Conservation (phyloP, 2,329 filamentous ascomycete genomes). For the Calonectria fujianensis region DNA sequence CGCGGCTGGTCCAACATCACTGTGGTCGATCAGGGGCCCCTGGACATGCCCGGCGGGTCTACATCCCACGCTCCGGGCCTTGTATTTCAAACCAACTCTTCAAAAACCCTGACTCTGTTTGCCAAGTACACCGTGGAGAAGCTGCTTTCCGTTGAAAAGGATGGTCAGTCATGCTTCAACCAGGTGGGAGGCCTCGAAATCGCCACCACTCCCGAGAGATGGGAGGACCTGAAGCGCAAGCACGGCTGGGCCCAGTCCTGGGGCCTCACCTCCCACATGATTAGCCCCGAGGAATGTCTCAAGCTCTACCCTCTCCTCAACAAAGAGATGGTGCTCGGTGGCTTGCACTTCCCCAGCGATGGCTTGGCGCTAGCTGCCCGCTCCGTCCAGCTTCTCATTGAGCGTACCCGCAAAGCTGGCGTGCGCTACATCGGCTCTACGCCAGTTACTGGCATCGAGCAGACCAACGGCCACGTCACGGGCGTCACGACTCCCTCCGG, state of each 20-base stretch:
- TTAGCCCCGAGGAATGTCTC: slow-evolving; percentile 72
- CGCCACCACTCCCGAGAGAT: slow-evolving; percentile 74
- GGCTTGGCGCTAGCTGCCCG: slow-evolving; percentile 76
- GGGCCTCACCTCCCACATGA: slow-evolving; percentile 73
- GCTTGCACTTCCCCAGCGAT: slow-evolving; percentile 76
- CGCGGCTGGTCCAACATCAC: slow-evolving; percentile 79
- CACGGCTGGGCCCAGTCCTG: slow-evolving; percentile 77
- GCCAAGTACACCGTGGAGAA: slow-evolving; percentile 79
- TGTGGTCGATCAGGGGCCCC: slow-evolving; percentile 78
- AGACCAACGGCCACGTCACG: slow-evolving; percentile 69
- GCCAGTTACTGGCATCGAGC: slow-evolving; percentile 74
- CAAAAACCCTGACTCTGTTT: slow-evolving; percentile 74
- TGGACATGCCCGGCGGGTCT: slow-evolving; percentile 78
- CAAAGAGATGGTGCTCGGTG: slow-evolving; percentile 72
- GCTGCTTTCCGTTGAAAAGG: slow-evolving; percentile 68
- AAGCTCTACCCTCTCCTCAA: slow-evolving; percentile 73
- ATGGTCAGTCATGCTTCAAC: slow-evolving; percentile 71
- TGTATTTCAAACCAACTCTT: slow-evolving; percentile 77
- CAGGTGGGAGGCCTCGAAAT: slow-evolving; percentile 78
- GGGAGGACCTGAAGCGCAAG: slow-evolving; percentile 78
- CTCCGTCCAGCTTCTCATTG: slow-evolving; percentile 77
- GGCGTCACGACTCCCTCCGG: slow-evolving; percentile 71
- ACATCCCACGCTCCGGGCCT: slow-evolving; percentile 80
- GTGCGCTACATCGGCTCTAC: slow-evolving; percentile 75
- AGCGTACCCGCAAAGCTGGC: slow-evolving; percentile 73